Evolutionary conservation across 2,329 filamentous ascomycete genomes (phyloP).

Genomic region (Diplodia seriata): DNA sequence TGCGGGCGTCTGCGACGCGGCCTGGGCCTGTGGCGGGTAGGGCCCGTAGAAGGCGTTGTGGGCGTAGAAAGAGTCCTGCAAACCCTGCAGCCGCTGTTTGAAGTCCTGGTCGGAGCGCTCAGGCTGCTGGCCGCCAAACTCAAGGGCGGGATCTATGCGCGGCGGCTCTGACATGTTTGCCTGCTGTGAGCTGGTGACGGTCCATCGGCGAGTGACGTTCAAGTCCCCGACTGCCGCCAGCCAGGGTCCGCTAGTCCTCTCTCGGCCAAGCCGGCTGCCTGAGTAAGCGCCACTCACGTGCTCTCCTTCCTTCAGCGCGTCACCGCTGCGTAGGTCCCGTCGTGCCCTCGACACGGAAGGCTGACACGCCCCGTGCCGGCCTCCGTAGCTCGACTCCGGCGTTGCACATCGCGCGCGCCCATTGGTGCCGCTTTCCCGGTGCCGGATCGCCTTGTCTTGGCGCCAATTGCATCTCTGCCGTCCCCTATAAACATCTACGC

Average conservation of each 20-base stretch:
- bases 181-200: conserved; percentile 17
- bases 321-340: background rate
- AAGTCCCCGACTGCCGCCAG: background rate
- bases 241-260: background rate
- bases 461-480: background rate
- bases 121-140: conserved; percentile 24
- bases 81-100: conserved; percentile 25
- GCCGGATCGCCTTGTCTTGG: background rate
- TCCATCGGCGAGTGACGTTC: conserved; percentile 8
- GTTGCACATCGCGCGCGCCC: background rate
- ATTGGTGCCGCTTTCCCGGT: background rate
- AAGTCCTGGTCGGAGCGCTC: conserved; percentile 26
- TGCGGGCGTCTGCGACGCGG: conserved; percentile 19
- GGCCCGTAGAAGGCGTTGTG: conserved; percentile 18
- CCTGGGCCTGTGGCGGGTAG: conserved; percentile 11
- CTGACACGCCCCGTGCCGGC: background rate
- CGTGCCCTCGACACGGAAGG: background rate
- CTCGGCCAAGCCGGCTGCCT: background rate
- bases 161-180: conserved; percentile 12
- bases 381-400: background rate
- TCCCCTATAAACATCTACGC: background rate
- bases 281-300: conserved; percentile 13
- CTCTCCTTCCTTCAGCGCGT: conserved; percentile 8
- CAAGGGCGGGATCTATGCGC: conserved; percentile 24
- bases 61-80: conserved; percentile 28